Evolutionary conservation across 2,329 filamentous ascomycete genomes (phyloP), one percentile per base, ranked within the genome.

Genomic region (Juglanconis sp.): DNA sequence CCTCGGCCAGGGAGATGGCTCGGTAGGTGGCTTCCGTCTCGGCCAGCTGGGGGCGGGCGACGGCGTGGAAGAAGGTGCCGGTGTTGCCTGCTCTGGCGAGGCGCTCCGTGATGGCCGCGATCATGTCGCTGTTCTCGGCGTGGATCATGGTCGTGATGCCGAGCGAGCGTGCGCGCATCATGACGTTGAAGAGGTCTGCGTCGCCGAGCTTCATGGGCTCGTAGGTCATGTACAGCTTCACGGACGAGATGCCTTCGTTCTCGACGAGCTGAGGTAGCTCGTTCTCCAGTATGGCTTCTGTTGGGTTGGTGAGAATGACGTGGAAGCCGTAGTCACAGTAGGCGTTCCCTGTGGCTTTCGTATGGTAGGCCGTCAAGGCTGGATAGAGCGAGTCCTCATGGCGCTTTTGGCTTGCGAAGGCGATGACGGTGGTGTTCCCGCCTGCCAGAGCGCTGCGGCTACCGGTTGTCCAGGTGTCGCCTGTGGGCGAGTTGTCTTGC

Each of bases 241-340:
- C 70, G 32, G 68, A 72, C 8, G 75, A 76, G 56, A 78, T 76
- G 24, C 76, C 76, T 32, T 63, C 61, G 30, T 52, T 53, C 11
- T 32, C 31, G 35, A 61, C 74, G 15, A 81, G 64, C 15, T 70
- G 62, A 0, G 76, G 74, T 36, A 81, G 68, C 63, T 81, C 79
- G 0, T 79, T 72, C 1, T 72, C 68, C 0, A 81, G 70, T 8
- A 79, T 74, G 1, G 71, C 52, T 0, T 71, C 66, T 0, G 70
- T 77, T 0, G 79, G 77, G 54, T 81, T 80, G 0, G 79, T 76
- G 32, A 82, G 69, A 55, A 82, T 79, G 53, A 81, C 69, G 63
- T 86, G 82, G 64, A 84, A 82, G 3, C 79, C 77, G 64, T 86
- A 86, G 68, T 86, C 83, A 63, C 79, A 81, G 67, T 82, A 85